A percentile compares a stretch with the other conserved stretches of the same genome.
phyloP scores from a whole-genome alignment of 768 basidiomycete species.

The Hortiboletus campestris region DNA sequence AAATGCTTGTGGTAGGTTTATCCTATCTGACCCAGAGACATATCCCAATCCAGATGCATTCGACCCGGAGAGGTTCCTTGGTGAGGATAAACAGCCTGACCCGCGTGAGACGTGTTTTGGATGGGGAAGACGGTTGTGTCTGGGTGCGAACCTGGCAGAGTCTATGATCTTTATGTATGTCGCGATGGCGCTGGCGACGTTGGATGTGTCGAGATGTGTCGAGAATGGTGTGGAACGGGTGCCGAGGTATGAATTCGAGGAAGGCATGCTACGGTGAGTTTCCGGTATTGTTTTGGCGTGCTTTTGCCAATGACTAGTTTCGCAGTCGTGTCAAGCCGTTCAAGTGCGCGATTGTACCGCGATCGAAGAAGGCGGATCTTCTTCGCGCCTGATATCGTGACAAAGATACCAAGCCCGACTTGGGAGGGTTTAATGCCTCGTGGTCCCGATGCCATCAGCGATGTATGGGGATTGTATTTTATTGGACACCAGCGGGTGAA shows the following conservation, averaged over 20 bases:
- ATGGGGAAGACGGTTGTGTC: slow-evolving; percentile 5
- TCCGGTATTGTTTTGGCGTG: not conserved
- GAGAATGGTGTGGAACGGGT: not conserved
- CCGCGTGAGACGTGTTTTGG: slow-evolving; percentile 7
- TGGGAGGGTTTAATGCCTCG: no score
- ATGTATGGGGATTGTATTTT: no score
- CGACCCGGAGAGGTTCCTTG: not conserved
- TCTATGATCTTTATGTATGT: not conserved
- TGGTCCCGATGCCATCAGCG: no score
- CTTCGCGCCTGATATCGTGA: not conserved
- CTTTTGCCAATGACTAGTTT: no score
- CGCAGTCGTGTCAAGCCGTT: not conserved
- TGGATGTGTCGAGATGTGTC: slow-evolving; percentile 2
- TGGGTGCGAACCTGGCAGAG: not conserved
- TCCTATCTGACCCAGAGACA: not conserved
- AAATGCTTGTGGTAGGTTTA: not conserved
- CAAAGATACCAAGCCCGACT: no score
- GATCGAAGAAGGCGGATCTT: not conserved
- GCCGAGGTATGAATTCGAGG: not conserved
- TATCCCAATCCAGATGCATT: slow-evolving; percentile 1
- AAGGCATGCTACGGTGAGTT: not conserved
- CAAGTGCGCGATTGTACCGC: slow-evolving; percentile 3
- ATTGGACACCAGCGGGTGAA: no score
- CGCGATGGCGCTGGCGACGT: slow-evolving; percentile 5
- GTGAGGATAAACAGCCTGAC: not conserved